Percentiles rank a stretch among this genome's conserved stretches.
Evolutionary conservation across 441 rosid species (phyloP).

Genomic region (Erodium trifolium): DNA sequence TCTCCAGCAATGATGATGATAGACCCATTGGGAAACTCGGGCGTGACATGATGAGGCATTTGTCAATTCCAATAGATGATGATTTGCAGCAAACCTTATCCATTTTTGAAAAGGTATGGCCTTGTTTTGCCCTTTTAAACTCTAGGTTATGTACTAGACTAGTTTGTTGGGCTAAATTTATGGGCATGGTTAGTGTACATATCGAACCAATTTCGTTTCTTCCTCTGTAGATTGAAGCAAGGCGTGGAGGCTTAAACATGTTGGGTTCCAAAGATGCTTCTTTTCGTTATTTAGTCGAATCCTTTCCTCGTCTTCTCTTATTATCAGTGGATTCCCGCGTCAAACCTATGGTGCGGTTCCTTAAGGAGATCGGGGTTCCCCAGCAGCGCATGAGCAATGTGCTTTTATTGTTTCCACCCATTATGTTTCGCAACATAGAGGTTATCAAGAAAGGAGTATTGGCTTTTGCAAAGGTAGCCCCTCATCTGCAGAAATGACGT

Average conservation of each 20-base stretch:
- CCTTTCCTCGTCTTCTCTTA: slow-evolving; percentile 71
- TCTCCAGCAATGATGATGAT: slow-evolving; percentile 52
- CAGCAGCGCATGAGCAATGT: slow-evolving; percentile 30
- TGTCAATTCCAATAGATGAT: slow-evolving; percentile 70
- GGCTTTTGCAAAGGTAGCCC: slow-evolving; percentile 48
- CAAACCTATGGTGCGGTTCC: slow-evolving; percentile 47
- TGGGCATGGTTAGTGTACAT: no score
- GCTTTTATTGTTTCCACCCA: slow-evolving; percentile 69
- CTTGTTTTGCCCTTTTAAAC: not conserved
- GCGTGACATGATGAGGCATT: slow-evolving; percentile 60
- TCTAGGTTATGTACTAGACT: not conserved
- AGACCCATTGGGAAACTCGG: slow-evolving; percentile 49
- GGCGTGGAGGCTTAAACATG: slow-evolving; percentile 82
- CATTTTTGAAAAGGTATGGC: slow-evolving; percentile 73
- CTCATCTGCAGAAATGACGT: no score
- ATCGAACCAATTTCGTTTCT: not conserved
- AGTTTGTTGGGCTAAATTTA: not conserved
- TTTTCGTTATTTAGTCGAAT: slow-evolving; percentile 58
- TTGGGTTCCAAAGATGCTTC: slow-evolving; percentile 48
- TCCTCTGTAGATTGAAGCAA: slow-evolving; percentile 64
- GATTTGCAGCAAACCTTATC: slow-evolving; percentile 80
- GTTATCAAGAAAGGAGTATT: slow-evolving; percentile 32
- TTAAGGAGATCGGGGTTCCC: slow-evolving; percentile 50
- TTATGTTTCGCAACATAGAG: slow-evolving; percentile 35
- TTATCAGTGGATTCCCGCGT: slow-evolving; percentile 51